These are phyloP conservation scores for Aquilaria sinensis DNA, from an alignment of 345 rosid species.

Conservation along the genomic window DNA sequence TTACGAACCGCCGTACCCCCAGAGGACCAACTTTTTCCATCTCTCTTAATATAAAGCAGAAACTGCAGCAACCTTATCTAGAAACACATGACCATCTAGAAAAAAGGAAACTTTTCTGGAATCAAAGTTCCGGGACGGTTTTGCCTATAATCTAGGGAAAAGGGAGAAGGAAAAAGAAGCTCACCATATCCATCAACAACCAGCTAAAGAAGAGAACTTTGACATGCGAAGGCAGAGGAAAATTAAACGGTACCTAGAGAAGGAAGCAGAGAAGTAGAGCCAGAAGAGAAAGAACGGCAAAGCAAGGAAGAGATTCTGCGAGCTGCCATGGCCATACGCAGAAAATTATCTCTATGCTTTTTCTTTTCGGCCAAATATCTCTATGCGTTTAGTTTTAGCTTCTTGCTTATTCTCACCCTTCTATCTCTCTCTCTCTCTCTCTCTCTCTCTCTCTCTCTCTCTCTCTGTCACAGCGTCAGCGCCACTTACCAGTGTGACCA, in stretches of 20 bases:
- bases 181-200: no score
- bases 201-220: no score
- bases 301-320: constrained; percentile 48
- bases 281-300: constrained; percentile 38
- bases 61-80: no score
- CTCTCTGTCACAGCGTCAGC: no score
- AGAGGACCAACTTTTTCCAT: no score
- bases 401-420: not conserved
- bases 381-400: not conserved
- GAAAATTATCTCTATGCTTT: not conserved
- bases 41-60: no score
- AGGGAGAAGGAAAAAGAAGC: not conserved
- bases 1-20: no score
- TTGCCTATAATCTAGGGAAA: not conserved
- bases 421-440: no score
- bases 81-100: no score
- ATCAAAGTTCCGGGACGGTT: not conserved
- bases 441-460: no score
- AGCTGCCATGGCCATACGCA: constrained; percentile 45
- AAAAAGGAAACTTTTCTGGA: not conserved
- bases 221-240: not conserved
- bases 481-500: no score
- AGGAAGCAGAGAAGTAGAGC: constrained; percentile 29
- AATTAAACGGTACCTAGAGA: constrained; percentile 28
- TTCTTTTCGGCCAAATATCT: not conserved